Percentiles rank a stretch among this genome's conserved stretches.
These are phyloP conservation scores for Phytophthora capsici DNA, from an alignment of 352 stramenopile species.

Conservation along the genomic window DNA sequence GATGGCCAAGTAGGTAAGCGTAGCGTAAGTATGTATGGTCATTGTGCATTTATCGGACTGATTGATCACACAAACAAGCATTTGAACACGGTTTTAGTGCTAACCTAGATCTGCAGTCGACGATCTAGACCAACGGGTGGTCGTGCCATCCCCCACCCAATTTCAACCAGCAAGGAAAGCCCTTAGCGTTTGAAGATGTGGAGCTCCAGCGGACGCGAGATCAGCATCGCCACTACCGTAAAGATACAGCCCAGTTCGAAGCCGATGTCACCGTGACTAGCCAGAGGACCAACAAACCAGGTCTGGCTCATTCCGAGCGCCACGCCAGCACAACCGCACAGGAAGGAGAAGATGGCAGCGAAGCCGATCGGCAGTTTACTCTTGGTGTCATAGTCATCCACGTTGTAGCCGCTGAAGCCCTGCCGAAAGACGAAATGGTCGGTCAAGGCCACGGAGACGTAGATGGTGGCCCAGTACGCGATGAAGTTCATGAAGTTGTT, in stretches of 20 bases:
- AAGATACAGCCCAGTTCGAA: slow-evolving; percentile 47
- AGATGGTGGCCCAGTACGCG: slow-evolving; percentile 48
- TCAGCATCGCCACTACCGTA: slow-evolving; percentile 32
- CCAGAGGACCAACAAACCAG: slow-evolving; percentile 42
- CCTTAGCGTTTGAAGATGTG: slow-evolving; percentile 38
- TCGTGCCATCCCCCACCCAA: slow-evolving; percentile 22
- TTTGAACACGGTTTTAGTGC: slow-evolving; percentile 28
- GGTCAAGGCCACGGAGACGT: slow-evolving; percentile 36
- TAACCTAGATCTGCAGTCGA: slow-evolving; percentile 19
- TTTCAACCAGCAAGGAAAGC: background rate
- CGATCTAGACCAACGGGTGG: slow-evolving; percentile 19
- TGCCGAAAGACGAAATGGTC: slow-evolving; percentile 48
- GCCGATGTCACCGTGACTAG: slow-evolving; percentile 39
- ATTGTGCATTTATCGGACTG: slow-evolving; percentile 16
- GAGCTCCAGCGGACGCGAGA: slow-evolving; percentile 41
- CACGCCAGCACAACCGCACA: slow-evolving; percentile 30
- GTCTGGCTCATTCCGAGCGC: slow-evolving; percentile 52
- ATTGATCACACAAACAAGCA: slow-evolving; percentile 10
- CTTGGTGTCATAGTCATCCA: slow-evolving; percentile 44
- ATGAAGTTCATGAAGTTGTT: slow-evolving; percentile 66
- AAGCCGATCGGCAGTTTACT: slow-evolving; percentile 43
- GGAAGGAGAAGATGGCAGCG: slow-evolving; percentile 46
- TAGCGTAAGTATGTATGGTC: slow-evolving; percentile 10
- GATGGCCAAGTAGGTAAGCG: slow-evolving; percentile 53
- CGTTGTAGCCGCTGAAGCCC: slow-evolving; percentile 43